phyloP scores from a whole-genome alignment of 2,329 filamentous ascomycete genomes.

The Pseudocercospora musae region DNA sequence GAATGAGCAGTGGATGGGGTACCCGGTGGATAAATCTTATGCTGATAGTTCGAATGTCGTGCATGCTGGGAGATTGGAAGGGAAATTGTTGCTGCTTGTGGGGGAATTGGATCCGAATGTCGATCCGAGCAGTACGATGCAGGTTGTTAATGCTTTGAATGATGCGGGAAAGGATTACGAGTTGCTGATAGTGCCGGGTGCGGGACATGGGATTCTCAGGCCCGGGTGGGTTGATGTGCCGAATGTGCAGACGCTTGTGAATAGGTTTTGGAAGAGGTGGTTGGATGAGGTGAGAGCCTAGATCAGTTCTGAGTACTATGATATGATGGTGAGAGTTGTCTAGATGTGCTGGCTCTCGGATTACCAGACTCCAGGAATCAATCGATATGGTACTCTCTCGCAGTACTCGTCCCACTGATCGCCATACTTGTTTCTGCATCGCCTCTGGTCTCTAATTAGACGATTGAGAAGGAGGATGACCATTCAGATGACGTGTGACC shows the following conservation, averaged over 20 bases:
- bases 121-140: slow-evolving; percentile 10
- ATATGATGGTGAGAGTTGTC: too few relatives aligned
- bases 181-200: slow-evolving; percentile 7
- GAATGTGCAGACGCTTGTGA: slow-evolving; percentile 4
- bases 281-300: not conserved
- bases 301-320: too few relatives aligned
- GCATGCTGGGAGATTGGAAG: slow-evolving; percentile 5
- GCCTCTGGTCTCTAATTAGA: too few relatives aligned
- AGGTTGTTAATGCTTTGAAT: slow-evolving; percentile 14
- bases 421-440: too few relatives aligned
- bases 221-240: not conserved
- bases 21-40: slow-evolving; percentile 8
- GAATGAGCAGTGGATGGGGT: slow-evolving; percentile 7
- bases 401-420: too few relatives aligned
- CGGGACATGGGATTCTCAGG: not conserved
- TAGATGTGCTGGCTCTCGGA: too few relatives aligned
- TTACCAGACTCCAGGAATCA: too few relatives aligned
- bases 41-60: slow-evolving; percentile 7
- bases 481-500: too few relatives aligned
- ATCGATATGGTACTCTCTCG: too few relatives aligned
- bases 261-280: slow-evolving; percentile 9
- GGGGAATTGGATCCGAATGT: slow-evolving; percentile 11
- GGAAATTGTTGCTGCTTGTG: slow-evolving; percentile 7
- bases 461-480: too few relatives aligned
- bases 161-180: slow-evolving; percentile 11